Evolutionary conservation across 805 yeast species (phyloP).

Genomic region (Yarrowia deformans): DNA sequence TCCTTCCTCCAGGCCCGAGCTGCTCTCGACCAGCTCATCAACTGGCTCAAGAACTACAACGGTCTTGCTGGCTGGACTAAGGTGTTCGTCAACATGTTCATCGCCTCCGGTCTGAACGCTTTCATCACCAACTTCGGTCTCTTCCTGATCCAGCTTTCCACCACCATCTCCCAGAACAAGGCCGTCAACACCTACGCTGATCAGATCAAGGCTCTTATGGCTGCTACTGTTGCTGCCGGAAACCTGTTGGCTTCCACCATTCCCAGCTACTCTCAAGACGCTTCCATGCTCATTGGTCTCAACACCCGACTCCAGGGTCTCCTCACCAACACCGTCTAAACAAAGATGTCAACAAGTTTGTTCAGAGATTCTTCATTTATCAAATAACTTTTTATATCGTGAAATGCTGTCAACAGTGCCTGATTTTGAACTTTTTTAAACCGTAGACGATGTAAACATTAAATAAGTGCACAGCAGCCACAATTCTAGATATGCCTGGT

Average conservation of each 20-base stretch:
- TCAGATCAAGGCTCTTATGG: constrained; percentile 24
- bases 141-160: constrained; percentile 24
- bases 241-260: constrained; percentile 11
- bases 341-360: not conserved
- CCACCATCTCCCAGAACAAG: constrained; percentile 34
- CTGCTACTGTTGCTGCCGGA: constrained; percentile 11
- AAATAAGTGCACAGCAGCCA: not conserved
- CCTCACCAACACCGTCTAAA: constrained; percentile 12
- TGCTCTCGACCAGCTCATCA: constrained; percentile 35
- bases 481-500: not conserved
- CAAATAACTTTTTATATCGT: constrained; percentile 12
- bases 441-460: not conserved
- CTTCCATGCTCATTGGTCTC: constrained; percentile 21
- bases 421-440: not conserved
- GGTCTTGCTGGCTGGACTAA: constrained; percentile 40
- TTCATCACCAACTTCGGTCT: constrained; percentile 38
- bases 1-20: constrained; percentile 12
- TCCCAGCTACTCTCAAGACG: constrained; percentile 32
- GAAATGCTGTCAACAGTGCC: not conserved
- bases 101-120: constrained; percentile 26
- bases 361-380: not conserved
- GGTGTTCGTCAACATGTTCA: constrained; percentile 29
- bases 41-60: constrained; percentile 36
- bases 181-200: constrained; percentile 19
- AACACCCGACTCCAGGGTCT: constrained; percentile 35